Evolutionary conservation across 345 rosid genomes (phyloP), one percentile per base, ranked within the genome.

Genomic region (Eucalyptus pauciflora): DNA sequence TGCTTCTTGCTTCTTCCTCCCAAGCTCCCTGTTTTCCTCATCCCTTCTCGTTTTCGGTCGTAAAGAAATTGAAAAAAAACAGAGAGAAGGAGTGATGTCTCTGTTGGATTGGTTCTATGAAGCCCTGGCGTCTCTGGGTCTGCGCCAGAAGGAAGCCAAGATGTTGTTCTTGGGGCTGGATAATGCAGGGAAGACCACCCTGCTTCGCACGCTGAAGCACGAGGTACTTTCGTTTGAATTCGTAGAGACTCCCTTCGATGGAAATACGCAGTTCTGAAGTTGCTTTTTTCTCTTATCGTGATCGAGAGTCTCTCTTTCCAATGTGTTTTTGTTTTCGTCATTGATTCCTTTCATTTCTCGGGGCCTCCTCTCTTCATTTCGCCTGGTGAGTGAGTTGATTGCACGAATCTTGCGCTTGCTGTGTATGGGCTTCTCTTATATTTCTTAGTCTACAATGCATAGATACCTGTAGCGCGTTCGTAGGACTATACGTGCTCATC

Each of bases 141-240:
- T 67, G 79, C 31, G 20, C 5, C 41, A 67, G 79, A 67, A 67
- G 41, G 79, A 67, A 67, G 79, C 79, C 6, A 67, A 67, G 79
- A 31, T 67, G 22, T 67, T 89, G 62, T 89, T 89, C 79, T 41
- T 89, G 60, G 90, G 88, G 6, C 88, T 89, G 50, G 90, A 89
- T 41, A 89, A 89, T 27, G 56, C 87, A 41, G 90, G 88, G 58
- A 89, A 89, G 90, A 89, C 90, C 13, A 89, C 90, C 13, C 62
- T 89, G 46, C 90, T 89, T 22, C 69, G 64, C 27, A 89, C 50
- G 88, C 33, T 89, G 64, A 89, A 85, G 85, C 88, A 89, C 29
- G 90, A 86, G 90, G 90, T 86, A 11, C 10, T 4, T 50, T 41
- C 50, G 9, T 27, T 17, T 13, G 4, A 29, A 17, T 62, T 62